Percentiles rank a stretch among this genome's conserved stretches.
Conservation (phyloP, 139 green algal species). For the Micractinium conductrix region DNA sequence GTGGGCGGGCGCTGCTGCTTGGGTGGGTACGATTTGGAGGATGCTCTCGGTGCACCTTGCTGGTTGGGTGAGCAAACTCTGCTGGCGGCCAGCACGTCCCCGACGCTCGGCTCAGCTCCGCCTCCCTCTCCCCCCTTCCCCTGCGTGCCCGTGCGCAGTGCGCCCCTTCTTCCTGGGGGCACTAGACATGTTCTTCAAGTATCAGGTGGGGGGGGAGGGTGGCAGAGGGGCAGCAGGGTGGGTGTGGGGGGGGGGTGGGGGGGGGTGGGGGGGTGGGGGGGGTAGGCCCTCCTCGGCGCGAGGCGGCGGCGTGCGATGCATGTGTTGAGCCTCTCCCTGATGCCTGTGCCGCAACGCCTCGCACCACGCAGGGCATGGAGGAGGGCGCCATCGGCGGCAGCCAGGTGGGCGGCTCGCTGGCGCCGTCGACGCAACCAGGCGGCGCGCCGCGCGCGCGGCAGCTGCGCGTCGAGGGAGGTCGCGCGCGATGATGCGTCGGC, state of each 20-base stretch:
- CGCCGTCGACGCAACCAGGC: not conserved
- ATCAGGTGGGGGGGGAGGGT: too few relatives aligned
- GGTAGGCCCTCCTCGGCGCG: too few relatives aligned
- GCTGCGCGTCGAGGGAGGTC: not conserved
- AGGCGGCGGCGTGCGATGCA: too few relatives aligned
- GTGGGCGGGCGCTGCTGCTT: too few relatives aligned
- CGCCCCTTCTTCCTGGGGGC: slow-evolving; percentile 38
- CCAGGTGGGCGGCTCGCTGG: slow-evolving; percentile 3
- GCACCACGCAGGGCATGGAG: slow-evolving; percentile 22
- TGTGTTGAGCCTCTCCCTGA: too few relatives aligned
- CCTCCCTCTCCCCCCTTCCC: too few relatives aligned
- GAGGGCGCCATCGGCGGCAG: slow-evolving; percentile 12
- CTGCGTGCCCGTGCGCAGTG: not conserved
- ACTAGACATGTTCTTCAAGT: slow-evolving; percentile 36
- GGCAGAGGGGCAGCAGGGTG: too few relatives aligned
- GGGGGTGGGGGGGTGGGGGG: too few relatives aligned
- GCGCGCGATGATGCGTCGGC: not conserved
- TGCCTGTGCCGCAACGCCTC: too few relatives aligned
- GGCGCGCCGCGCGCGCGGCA: slow-evolving; percentile 25
- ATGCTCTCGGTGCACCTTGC: not conserved
- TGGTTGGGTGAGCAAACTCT: not conserved
- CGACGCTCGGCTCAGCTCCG: not conserved
- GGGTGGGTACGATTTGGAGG: not conserved
- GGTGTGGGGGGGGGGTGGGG: too few relatives aligned
- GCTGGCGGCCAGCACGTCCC: not conserved